These are phyloP conservation scores for Millerago galiae DNA, from an alignment of 805 yeast species.

Conservation along the genomic window DNA sequence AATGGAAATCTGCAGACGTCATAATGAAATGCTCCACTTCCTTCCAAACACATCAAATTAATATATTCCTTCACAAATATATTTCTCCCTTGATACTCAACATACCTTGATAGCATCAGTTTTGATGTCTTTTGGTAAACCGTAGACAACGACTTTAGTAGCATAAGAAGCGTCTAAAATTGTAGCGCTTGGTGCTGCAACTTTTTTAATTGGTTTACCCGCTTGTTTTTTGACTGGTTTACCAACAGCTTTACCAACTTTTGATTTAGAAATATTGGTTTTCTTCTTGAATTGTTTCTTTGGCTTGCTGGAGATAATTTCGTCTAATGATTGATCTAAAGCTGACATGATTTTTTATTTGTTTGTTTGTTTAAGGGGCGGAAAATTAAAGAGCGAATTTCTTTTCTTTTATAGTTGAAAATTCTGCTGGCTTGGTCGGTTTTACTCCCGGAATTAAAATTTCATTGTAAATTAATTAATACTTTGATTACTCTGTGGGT, in stretches of 20 bases:
- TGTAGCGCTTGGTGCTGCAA: constrained; percentile 8
- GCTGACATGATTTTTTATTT: constrained; percentile 56
- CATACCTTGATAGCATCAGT: constrained; percentile 83
- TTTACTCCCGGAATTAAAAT: neutral
- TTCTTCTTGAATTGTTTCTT: constrained; percentile 30
- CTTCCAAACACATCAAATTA: too few species aligned
- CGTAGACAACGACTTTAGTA: constrained; percentile 78
- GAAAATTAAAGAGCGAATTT: constrained; percentile 1
- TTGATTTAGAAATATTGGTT: constrained; percentile 19
- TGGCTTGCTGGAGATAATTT: constrained; percentile 68
- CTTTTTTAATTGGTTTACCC: constrained; percentile 21
- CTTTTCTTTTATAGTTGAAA: constrained; percentile 1
- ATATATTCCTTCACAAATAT: neutral
- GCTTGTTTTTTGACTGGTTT: constrained; percentile 11
- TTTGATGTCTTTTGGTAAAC: constrained; percentile 81
- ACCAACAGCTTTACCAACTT: constrained; percentile 18
- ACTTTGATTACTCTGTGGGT: too few species aligned
- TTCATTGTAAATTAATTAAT: too few species aligned
- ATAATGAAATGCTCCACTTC: too few species aligned
- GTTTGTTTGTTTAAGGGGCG: constrained; percentile 1
- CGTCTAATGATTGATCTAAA: constrained; percentile 92
- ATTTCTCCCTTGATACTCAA: constrained; percentile 22
- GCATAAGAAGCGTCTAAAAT: constrained; percentile 47
- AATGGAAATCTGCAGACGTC: too few species aligned
- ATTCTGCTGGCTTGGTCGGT: neutral